Evolutionary conservation across 805 yeast species (phyloP), one percentile per base, ranked within the genome.

Genomic region (Candida koratica): DNA sequence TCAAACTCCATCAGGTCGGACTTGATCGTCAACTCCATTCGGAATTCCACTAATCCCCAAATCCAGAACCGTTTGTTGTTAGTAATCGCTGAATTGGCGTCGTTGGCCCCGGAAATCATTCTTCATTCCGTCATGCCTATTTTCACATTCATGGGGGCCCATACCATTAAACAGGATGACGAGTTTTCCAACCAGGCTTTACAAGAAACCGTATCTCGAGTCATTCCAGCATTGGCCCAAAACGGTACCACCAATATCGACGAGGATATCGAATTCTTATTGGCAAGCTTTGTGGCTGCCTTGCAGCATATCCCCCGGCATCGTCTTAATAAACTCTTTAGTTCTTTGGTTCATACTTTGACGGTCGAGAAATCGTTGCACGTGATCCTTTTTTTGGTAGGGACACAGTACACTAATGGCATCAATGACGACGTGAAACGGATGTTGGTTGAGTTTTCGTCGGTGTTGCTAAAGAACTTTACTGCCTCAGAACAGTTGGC

Each of bases 71-170:
- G 88, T 47, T 63, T 90, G 34, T 66, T 93, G 41, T 65, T 90
- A 40, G 90, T 93, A 17, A 79, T 93, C 47, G 84, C 97, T 2
- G 82, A 87, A 32, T 66, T 93, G 47, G 97, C 97, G 1, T 69
- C 87, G 1, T 63, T 93, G 38, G 84, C 90, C 9, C 96, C 97
- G 6, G 97, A 90, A 52, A 77, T 84, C 19, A 88, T 93, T 18
- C 67, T 93, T 36, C 97, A 93, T 61, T 84, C 96, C 2, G 96
- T 93, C 6, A 93, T 93, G 98, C 98, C 98, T n/a, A 90, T 93
- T 34, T 93, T 93, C 68, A 93, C 98, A 1, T 93, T 93, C 51
- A 93, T 93, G 97, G 98, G 98, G 41, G 95, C 97, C 9, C 95
- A 88, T 52, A 89, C 97, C 10, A 77, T 93, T 35, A 81, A 96